A percentile compares a stretch with the other conserved stretches of the same genome.
Evolutionary conservation across 305 asterid species (phyloP).

Genomic region (Solanum aculeatissimum): DNA sequence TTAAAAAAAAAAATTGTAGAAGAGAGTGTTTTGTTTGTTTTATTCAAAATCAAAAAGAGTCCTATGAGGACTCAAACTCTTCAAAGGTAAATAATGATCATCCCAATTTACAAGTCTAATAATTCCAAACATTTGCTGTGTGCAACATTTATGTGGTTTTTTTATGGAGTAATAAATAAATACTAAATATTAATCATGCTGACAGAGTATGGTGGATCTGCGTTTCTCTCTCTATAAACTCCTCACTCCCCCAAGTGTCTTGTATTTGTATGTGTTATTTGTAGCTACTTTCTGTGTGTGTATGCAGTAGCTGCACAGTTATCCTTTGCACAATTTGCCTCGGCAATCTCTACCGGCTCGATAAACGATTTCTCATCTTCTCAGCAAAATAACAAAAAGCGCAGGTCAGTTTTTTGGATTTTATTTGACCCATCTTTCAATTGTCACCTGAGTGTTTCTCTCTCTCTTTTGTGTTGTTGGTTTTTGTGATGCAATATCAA

Average conservation of each 20-base stretch:
- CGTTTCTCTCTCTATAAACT: slow-evolving; percentile 1
- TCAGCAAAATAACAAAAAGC: slow-evolving; percentile 16
- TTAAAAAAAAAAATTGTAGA: neutral
- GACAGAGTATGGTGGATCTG: slow-evolving; percentile 2
- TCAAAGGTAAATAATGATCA: neutral
- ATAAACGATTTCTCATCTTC: slow-evolving; percentile 10
- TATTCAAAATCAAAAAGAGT: neutral
- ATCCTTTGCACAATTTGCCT: slow-evolving; percentile 14
- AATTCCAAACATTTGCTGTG: neutral
- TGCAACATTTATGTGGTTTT: neutral
- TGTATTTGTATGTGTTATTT: neutral
- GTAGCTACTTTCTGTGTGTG: neutral
- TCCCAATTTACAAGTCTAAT: neutral
- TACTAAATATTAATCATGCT: neutral
- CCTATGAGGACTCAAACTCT: neutral
- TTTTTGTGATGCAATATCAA: slow-evolving; percentile 20
- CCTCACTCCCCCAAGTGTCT: neutral
- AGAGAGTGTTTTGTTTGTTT: neutral
- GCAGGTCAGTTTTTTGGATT: slow-evolving; percentile 49
- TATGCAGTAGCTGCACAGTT: neutral
- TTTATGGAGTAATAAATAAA: too few relatives aligned
- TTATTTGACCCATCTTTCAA: slow-evolving; percentile 17
- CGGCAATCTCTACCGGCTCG: slow-evolving; percentile 32
- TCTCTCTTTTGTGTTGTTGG: slow-evolving; percentile 12
- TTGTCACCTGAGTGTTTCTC: neutral